A percentile compares a stretch with the other conserved stretches of the same genome.
Conservation (phyloP, 768 basidiomycete genomes). For the Leccinum variicolor region DNA sequence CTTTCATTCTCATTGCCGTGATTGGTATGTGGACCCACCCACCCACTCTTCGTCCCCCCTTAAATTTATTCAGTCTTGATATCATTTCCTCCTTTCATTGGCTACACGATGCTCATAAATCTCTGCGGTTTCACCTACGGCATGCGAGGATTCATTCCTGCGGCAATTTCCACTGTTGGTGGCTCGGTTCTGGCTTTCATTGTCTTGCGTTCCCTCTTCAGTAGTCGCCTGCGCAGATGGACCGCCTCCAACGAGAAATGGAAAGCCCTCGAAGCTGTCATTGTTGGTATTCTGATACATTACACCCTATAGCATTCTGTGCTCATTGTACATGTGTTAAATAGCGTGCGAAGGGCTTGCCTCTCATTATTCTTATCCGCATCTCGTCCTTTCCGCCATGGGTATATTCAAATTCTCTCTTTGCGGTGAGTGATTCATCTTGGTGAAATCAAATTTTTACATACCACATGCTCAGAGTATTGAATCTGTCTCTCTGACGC, state of each 20-base stretch:
- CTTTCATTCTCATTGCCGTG: slow-evolving; percentile 48
- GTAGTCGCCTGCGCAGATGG: slow-evolving; percentile 54
- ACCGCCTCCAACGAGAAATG: slow-evolving; percentile 64
- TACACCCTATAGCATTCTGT: background rate
- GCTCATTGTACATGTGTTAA: slow-evolving; percentile 1
- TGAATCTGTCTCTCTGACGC: slow-evolving; percentile 66
- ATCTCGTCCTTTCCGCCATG: slow-evolving; percentile 83
- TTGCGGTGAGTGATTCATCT: slow-evolving; percentile 52
- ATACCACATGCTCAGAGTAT: slow-evolving; percentile 53
- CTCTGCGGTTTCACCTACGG: slow-evolving; percentile 85
- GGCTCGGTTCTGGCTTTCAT: slow-evolving; percentile 65
- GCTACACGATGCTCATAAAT: slow-evolving; percentile 38
- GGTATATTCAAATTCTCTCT: slow-evolving; percentile 82
- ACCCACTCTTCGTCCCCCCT: slow-evolving; percentile 48
- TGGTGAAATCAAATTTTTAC: slow-evolving; percentile 4
- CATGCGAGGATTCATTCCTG: slow-evolving; percentile 69
- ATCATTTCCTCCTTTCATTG: slow-evolving; percentile 33
- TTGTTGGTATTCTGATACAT: slow-evolving; percentile 43
- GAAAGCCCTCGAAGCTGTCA: slow-evolving; percentile 72
- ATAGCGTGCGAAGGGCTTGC: slow-evolving; percentile 71
- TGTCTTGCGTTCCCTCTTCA: slow-evolving; percentile 57
- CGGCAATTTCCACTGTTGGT: slow-evolving; percentile 54
- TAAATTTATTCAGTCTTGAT: slow-evolving; percentile 21
- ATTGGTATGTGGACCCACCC: slow-evolving; percentile 55
- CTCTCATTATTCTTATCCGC: slow-evolving; percentile 79